Evolutionary conservation across 768 basidiomycete species (phyloP), one percentile per base, ranked within the genome.

Genomic region (Serendipita sp.): DNA sequence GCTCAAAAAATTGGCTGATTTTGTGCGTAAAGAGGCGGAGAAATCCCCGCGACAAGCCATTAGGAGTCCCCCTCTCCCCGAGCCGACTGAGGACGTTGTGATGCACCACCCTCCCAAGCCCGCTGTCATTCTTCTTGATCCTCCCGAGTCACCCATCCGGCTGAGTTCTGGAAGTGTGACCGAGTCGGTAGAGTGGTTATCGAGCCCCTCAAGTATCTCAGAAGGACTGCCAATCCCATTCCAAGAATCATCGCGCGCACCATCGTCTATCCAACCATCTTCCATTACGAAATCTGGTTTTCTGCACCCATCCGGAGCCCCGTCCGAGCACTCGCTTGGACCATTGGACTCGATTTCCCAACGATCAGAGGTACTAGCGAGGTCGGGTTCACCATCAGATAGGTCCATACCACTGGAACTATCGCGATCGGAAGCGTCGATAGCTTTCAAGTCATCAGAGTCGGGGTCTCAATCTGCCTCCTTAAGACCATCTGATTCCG

Each of bases 1-100:
- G 66, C 74, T 95, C 2, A 77, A 76, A 13, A 81, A 83, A 48
- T 75, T 93, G 22, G 69, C 71, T 2, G 62, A 65, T 50, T 69
- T 67, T 51, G 42, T 70, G 3, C 66, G 67, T 3, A 20, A 58
- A 28, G 53, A 20, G 53, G 56, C 42, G 31, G 31, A 3, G 3
- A 58, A 58, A 31, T 31, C 53, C 7, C 53, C 53, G 24, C 31
- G 53, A 14, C 34, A 3, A 38, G 34, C 14, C 34, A 38, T 38
- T 38, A 38, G 34, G 34, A 3, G 53, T 58, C 53, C 53, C 9
- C 17, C 20, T 7, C 31, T 31, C n/a, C 22, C 30, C 7, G 24
- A 26, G 5, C 30, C 53, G 7, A 58, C 53, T 3, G 53, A 58
- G 28, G 53, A 58, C 24, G 53, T 58, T 7, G 30, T 58, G 22